Evolutionary conservation across 306 rosid genomes (phyloP).

Genomic region (Erythrophleum fordii): DNA sequence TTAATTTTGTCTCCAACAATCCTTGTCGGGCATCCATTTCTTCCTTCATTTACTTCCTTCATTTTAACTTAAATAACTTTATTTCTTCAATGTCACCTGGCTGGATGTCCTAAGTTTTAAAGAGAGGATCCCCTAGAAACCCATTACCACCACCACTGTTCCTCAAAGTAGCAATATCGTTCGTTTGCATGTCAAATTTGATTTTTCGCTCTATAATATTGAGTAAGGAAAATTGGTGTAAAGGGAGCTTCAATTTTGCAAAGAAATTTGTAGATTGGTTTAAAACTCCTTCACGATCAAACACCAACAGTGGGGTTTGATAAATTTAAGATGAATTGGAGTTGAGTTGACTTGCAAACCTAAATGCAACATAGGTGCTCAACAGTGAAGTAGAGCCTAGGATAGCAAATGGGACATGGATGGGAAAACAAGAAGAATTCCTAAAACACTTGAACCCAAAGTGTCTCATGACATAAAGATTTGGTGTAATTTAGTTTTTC

Average conservation of each 20-base stretch:
- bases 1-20: too few species aligned
- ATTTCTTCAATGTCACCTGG: constrained; percentile 1
- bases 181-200: constrained; percentile 26
- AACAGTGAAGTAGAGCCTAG: neutral
- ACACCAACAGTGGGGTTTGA: constrained; percentile 39
- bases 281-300: constrained; percentile 14
- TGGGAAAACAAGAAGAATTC: constrained; percentile 15
- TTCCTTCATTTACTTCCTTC: neutral
- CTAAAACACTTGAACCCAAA: constrained; percentile 46
- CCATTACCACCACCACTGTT: constrained; percentile 3
- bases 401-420: constrained; percentile 21
- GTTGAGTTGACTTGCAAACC: constrained; percentile 36
- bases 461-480: too few species aligned
- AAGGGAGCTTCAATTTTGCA: constrained; percentile 56
- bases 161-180: constrained; percentile 21
- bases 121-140: constrained; percentile 51
- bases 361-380: constrained; percentile 30
- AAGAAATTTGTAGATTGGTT: constrained; percentile 29
- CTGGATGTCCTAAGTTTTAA: constrained; percentile 43
- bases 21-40: too few species aligned
- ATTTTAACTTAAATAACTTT: neutral
- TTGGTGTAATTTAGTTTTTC: too few species aligned
- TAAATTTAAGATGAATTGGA: constrained; percentile 34
- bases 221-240: constrained; percentile 48
- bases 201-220: constrained; percentile 15